Conservation (phyloP, 257 asterid species). For the Solanum tarapatanum region DNA sequence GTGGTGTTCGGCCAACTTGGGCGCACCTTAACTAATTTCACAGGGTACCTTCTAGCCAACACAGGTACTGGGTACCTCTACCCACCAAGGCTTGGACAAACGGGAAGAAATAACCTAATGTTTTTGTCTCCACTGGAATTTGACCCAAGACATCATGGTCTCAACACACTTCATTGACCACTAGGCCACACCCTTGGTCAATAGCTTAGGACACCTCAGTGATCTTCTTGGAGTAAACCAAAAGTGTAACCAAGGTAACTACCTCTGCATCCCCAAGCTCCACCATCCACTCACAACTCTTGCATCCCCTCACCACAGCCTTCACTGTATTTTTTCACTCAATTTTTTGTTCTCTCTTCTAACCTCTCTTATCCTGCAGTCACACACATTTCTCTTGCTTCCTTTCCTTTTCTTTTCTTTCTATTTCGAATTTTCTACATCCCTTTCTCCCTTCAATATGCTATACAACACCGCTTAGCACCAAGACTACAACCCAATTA, state of each 20-base stretch:
- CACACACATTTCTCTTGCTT: not conserved
- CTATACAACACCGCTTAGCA: not conserved
- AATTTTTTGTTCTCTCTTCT: not conserved
- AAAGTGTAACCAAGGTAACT: not conserved
- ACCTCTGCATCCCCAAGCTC: not conserved
- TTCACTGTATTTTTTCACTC: not conserved
- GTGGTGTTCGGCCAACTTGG: not conserved
- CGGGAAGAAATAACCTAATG: not conserved
- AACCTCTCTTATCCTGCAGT: not conserved
- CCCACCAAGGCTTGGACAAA: not conserved
- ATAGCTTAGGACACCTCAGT: not conserved
- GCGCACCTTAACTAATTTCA: not conserved
- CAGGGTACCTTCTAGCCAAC: not conserved
- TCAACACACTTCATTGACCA: not conserved
- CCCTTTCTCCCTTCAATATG: not conserved
- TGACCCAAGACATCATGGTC: not conserved
- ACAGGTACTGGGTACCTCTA: not conserved
- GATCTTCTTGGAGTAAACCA: not conserved
- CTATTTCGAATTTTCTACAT: not conserved
- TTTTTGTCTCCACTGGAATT: not conserved
- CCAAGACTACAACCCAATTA: not conserved
- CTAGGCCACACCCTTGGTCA: not conserved
- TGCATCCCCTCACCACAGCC: not conserved
- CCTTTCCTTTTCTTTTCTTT: not conserved
- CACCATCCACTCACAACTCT: not conserved